Evolutionary conservation across 257 asterid genomes (phyloP).

Genomic region (Parsonsia alboflavescens): DNA sequence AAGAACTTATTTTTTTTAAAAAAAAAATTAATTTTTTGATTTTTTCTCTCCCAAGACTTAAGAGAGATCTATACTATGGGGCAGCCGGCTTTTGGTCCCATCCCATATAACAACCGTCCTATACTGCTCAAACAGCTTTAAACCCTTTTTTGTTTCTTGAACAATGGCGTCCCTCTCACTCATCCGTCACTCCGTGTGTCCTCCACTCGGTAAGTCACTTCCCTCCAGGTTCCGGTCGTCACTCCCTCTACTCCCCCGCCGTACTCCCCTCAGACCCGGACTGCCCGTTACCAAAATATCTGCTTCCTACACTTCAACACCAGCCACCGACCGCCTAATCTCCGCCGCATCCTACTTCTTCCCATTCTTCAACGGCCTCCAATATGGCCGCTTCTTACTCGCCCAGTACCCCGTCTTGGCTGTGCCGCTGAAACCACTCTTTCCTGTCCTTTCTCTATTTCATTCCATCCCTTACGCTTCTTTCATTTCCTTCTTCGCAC

Average conservation of each 20-base stretch:
- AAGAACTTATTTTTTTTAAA: no score
- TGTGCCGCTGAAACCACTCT: constrained; percentile 64
- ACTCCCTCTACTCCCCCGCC: constrained; percentile 10
- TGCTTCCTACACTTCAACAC: constrained; percentile 49
- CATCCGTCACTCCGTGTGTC: constrained; percentile 48
- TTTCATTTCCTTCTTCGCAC: constrained; percentile 79
- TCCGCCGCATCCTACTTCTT: constrained; percentile 87
- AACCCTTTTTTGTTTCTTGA: background rate
- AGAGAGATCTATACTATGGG: no score
- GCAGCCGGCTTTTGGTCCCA: no score
- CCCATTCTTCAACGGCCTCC: constrained; percentile 85
- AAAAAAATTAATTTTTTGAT: no score
- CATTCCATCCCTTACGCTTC: constrained; percentile 83
- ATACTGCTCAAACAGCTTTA: background rate
- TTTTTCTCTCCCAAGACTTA: no score
- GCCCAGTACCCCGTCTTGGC: constrained; percentile 62
- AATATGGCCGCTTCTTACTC: constrained; percentile 85
- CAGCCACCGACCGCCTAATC: constrained; percentile 82
- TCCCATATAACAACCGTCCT: background rate
- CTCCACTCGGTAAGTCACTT: constrained; percentile 26
- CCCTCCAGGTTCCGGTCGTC: constrained; percentile 1
- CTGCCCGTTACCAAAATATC: constrained; percentile 16
- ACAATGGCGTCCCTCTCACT: constrained; percentile 57
- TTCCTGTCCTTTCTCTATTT: constrained; percentile 71
- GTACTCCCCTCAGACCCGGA: constrained; percentile 34